These are phyloP conservation scores for Amphichorda felina DNA, from an alignment of 2,329 filamentous ascomycete genomes.

Conservation along the genomic window DNA sequence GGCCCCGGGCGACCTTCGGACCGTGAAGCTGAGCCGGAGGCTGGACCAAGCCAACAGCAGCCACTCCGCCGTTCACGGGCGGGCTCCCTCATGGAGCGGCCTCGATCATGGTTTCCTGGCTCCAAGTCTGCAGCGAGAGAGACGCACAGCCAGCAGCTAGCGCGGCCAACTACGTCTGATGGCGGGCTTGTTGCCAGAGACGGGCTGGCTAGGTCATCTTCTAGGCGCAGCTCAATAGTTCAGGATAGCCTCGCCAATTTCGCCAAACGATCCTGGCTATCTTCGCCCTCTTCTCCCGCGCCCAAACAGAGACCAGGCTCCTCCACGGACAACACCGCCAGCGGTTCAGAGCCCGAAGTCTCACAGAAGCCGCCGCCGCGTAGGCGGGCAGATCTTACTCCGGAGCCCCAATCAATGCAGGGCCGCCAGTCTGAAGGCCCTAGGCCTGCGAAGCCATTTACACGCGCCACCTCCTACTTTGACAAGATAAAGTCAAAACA, in stretches of 20 bases:
- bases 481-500: slow-evolving; percentile 36
- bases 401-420: not conserved
- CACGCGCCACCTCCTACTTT: slow-evolving; percentile 34
- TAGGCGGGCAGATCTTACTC: not conserved
- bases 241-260: slow-evolving; percentile 26
- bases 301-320: slow-evolving; percentile 21
- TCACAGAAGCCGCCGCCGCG: slow-evolving; percentile 6
- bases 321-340: slow-evolving; percentile 8
- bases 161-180: slow-evolving; percentile 17
- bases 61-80: slow-evolving; percentile 22
- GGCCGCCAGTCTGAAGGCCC: not conserved
- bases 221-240: not conserved
- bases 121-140: slow-evolving; percentile 20
- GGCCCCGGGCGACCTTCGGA: not conserved
- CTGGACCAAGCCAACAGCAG: slow-evolving; percentile 2
- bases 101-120: slow-evolving; percentile 39
- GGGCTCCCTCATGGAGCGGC: slow-evolving; percentile 34
- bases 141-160: too few relatives aligned
- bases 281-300: slow-evolving; percentile 35
- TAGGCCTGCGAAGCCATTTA: slow-evolving; percentile 19
- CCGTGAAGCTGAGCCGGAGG: not conserved
- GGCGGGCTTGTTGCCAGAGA: not conserved
- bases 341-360: not conserved
- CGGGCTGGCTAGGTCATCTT: not conserved
- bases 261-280: slow-evolving; percentile 39